These are phyloP conservation scores for Trichoderma pleuroti DNA, from an alignment of 2,329 filamentous ascomycete genomes.

Conservation along the genomic window DNA sequence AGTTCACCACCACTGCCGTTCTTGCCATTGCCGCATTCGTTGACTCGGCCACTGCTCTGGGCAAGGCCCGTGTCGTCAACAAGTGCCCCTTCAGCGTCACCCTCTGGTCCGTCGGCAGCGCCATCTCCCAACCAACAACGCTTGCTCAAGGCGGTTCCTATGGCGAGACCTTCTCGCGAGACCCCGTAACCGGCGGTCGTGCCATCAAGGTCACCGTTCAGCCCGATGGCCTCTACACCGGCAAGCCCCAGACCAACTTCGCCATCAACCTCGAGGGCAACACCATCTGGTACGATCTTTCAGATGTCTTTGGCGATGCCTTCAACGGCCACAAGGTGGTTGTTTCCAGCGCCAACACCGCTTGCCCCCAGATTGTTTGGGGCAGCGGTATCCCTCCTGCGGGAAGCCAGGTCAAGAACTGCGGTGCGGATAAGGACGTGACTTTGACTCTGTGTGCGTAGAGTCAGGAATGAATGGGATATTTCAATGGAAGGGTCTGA, in stretches of 20 bases:
- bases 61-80: constrained; percentile 37
- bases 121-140: constrained; percentile 27
- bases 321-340: constrained; percentile 35
- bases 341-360: constrained; percentile 28
- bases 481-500: background rate
- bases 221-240: constrained; percentile 37
- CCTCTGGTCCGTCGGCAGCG: constrained; percentile 38
- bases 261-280: constrained; percentile 37
- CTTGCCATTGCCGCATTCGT: constrained; percentile 18
- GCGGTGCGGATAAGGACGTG: constrained; percentile 32
- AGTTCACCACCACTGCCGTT: constrained; percentile 20
- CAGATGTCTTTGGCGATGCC: constrained; percentile 39
- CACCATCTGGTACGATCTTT: constrained; percentile 40
- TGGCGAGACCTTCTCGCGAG: constrained; percentile 33
- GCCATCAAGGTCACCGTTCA: constrained; percentile 37
- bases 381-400: constrained; percentile 33
- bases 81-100: constrained; percentile 35
- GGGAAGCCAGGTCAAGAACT: constrained; percentile 39
- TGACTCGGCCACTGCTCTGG: constrained; percentile 27
- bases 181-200: constrained; percentile 38
- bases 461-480: background rate
- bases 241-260: constrained; percentile 39
- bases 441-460: constrained; percentile 36
- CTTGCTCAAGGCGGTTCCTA: constrained; percentile 31
- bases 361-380: constrained; percentile 38